Evolutionary conservation across 352 stramenopile species (phyloP), one percentile per base, ranked within the genome.

Genomic region (Thalassiosira mediterranea): DNA sequence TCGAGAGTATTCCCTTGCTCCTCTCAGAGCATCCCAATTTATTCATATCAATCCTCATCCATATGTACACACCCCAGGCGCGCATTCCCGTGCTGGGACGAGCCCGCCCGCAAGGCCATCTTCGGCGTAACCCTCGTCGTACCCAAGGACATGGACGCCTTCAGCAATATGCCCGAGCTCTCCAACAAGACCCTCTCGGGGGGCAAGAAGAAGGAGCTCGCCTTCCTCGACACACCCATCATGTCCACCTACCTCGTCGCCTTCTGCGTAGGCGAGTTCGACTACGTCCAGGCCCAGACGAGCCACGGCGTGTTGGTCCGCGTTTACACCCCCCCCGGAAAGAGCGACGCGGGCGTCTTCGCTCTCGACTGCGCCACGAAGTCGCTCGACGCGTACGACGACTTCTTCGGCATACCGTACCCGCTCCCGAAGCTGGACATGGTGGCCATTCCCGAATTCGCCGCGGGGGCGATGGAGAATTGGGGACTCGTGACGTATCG

Each of bases 201-300:
- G n/a, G 67, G 68, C 4, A 42, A 67, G 13, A 58, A 46, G 7
- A 83, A 83, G 59, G 46, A 77, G 65, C 25, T 92, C 15, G 58
- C 69, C 37, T 98, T 97, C 79, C 85, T 94, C n/a, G 91, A 96
- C 70, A 96, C 95, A 23, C 96, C 96, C 0, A 88, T 97, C 66
- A 99, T 99, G 97, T 97, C 92, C 52, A 98, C 96, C 21, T 99
- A 99, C 88, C 85, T 99, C 0, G 84, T 99, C 25, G 96, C 95
- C 0, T 98, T 94, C 73, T 88, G 79, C 61, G 90, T 98, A 15
- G 96, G 96, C 49, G 95, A 98, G 86, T 98, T 98, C 78, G 96
- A 99, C 84, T 92, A 91, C 76, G 87, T 98, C 17, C 95, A 96
- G 54, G 93, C 90, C 37, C 81, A 96, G 38, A 97, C 90, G 19